Evolutionary conservation across 164 flowering plant species (phyloP), one percentile per base, ranked within the genome.

Genomic region (Annona cherimola): DNA sequence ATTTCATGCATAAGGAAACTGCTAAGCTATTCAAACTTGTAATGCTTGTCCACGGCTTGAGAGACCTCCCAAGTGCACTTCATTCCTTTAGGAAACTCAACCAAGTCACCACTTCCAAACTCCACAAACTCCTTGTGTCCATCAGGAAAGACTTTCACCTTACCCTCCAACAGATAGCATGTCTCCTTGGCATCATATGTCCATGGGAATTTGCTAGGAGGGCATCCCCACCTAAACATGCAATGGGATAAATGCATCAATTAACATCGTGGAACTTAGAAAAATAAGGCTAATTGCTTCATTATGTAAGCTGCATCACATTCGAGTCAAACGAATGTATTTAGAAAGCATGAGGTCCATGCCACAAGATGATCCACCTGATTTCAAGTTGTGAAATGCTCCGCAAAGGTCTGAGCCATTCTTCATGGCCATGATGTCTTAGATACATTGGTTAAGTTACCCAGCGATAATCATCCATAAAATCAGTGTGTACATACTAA

Each of bases 201-300:
- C 98, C 98, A 93, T 62, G 94, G 98, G 60, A 93, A 93, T 77
- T 90, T 91, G 85, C 96, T 91, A 61, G 94, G 92, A 77, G 86
- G 85, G 67, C 98, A 87, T 40, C 93, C 92, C 98, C 98, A 93
- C 85, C 97, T 92, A 60, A 46, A 39, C 54, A 70, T 18, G 26
- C 35, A 20, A 67, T 19, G 35, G 6, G 5, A 7, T 61, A 2
- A 3, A n/a, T 14, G 9, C 41, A 63, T 63, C 57, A 50, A 16
- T 50, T 26, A 26, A 26, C 35, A 26, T 26, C 35, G 35, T 26
- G 35, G 35, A 26, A 26, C 35, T 26, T 26, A 26, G 35, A 26
- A 26, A 26, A 26, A 26, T 26, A 26, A 26, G 35, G 35, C 35
- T 26, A 26, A 26, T 26, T 26, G 35, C 35, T 26, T 26, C 35